A percentile compares a stretch with the other conserved stretches of the same genome.
Conservation (phyloP, 192 early-diverging fungal genomes). For the Podila verticillata region DNA sequence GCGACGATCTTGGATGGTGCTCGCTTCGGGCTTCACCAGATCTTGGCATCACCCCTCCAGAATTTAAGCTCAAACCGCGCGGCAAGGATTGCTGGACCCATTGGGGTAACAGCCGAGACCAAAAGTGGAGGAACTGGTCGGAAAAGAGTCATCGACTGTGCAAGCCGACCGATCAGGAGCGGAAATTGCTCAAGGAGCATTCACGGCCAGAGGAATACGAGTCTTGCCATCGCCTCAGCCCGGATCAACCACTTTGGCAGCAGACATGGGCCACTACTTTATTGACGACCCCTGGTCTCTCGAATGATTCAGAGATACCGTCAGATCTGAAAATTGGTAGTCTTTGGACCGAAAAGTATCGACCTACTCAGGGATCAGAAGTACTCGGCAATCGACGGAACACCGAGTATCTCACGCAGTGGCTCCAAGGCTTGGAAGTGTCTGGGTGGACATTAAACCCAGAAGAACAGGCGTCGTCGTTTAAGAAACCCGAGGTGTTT, state of each 20-base stretch:
- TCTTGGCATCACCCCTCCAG: slow-evolving; percentile 34
- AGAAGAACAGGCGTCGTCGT: slow-evolving; percentile 18
- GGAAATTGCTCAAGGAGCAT: slow-evolving; percentile 6
- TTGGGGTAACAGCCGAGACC: slow-evolving; percentile 21
- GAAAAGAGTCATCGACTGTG: slow-evolving; percentile 9
- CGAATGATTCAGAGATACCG: background rate
- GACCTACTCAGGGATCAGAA: slow-evolving; percentile 27
- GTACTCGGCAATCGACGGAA: slow-evolving; percentile 32
- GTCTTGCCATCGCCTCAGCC: slow-evolving; percentile 33
- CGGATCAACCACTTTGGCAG: slow-evolving; percentile 30
- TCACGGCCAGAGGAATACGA: slow-evolving; percentile 17
- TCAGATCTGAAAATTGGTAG: slow-evolving; percentile 27
- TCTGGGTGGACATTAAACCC: slow-evolving; percentile 49
- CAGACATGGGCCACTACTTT: slow-evolving; percentile 28
- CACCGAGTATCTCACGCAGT: slow-evolving; percentile 43
- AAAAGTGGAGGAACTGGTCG: slow-evolving; percentile 29
- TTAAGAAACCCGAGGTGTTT: slow-evolving; percentile 10
- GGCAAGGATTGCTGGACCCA: slow-evolving; percentile 35
- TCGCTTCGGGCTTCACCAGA: slow-evolving; percentile 12
- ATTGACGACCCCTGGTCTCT: background rate
- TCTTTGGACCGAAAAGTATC: slow-evolving; percentile 47
- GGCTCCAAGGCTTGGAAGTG: slow-evolving; percentile 37
- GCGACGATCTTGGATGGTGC: slow-evolving; percentile 18
- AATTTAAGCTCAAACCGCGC: slow-evolving; percentile 8
- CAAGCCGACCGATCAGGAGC: slow-evolving; percentile 15